Conservation (phyloP, 495 filamentous ascomycete genomes). For the Aspergillus ostianus region DNA sequence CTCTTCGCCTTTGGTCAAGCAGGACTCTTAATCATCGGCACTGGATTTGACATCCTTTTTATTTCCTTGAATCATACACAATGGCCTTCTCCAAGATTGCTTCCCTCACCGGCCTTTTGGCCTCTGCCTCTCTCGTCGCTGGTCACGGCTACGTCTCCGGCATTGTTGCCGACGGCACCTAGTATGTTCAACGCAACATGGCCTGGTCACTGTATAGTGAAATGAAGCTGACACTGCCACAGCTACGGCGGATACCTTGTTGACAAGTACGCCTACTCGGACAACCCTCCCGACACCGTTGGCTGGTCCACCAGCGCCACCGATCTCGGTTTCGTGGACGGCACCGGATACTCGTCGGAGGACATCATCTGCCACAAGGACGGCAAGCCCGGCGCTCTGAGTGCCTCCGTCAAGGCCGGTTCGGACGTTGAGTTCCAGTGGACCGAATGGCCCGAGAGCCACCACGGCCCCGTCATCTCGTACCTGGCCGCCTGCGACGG, state of each 20-base stretch:
- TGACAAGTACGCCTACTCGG: conserved; percentile 30
- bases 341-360: conserved; percentile 41
- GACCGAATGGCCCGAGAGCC: conserved; percentile 64
- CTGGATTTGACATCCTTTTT: conserved; percentile 17
- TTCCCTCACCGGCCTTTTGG: conserved; percentile 32
- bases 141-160: conserved; percentile 59
- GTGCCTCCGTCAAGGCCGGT: conserved; percentile 54
- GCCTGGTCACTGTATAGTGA: no score
- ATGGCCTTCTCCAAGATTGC: conserved; percentile 33
- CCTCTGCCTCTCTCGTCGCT: conserved; percentile 45
- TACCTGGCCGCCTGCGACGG: conserved; percentile 73
- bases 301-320: conserved; percentile 56
- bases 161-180: conserved; percentile 53
- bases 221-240: not conserved
- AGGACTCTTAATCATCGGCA: conserved; percentile 14
- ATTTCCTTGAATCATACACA: conserved; percentile 5
- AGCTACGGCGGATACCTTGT: conserved; percentile 37
- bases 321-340: conserved; percentile 58
- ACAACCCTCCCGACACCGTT: conserved; percentile 48
- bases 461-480: conserved; percentile 69
- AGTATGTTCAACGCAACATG: no score
- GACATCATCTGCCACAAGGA: conserved; percentile 70
- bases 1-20: conserved; percentile 10
- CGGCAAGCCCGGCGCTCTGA: conserved; percentile 49
- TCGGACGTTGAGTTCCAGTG: conserved; percentile 57